Evolutionary conservation across 176 grass and related monocot species (phyloP).

Genomic region (Oryza meyeriana): DNA sequence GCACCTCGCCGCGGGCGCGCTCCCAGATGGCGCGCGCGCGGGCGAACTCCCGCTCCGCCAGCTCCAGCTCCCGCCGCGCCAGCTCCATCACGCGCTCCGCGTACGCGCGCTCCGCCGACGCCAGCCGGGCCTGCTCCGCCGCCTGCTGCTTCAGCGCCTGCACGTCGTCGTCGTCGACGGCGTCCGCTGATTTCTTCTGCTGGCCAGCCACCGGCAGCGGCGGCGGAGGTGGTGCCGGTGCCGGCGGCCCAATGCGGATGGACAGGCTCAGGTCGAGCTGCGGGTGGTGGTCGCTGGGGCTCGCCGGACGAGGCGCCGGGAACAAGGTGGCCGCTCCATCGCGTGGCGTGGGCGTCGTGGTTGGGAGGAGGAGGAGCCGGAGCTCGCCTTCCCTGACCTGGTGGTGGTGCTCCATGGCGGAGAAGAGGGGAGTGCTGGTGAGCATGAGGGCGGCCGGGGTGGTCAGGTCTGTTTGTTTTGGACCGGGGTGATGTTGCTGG

Average conservation of each 20-base stretch:
- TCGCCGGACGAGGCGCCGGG: not conserved
- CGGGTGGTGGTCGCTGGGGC: slow-evolving; percentile 23
- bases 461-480: not conserved
- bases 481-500: not conserved
- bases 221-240: not conserved
- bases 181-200: not conserved
- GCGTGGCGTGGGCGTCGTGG: slow-evolving; percentile 27
- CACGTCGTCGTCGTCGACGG: not conserved
- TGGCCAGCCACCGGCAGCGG: not conserved
- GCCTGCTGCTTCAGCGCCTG: slow-evolving; percentile 55
- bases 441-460: no score
- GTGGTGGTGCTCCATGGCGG: slow-evolving; percentile 55
- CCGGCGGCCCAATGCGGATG: slow-evolving; percentile 44
- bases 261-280: slow-evolving; percentile 73
- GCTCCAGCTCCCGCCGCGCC: slow-evolving; percentile 68
- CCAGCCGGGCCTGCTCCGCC: slow-evolving; percentile 64
- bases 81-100: slow-evolving; percentile 73
- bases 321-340: not conserved
- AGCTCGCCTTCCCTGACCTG: slow-evolving; percentile 31
- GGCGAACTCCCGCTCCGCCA: slow-evolving; percentile 75
- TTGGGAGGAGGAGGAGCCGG: slow-evolving; percentile 46
- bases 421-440: slow-evolving; percentile 19
- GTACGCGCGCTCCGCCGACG: slow-evolving; percentile 66
- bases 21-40: slow-evolving; percentile 73
- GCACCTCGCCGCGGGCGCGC: slow-evolving; percentile 61